Percentiles rank a stretch among this genome's conserved stretches.
phyloP scores from a whole-genome alignment of 2,329 filamentous ascomycete genomes.

The Camptophora hylomeconis region DNA sequence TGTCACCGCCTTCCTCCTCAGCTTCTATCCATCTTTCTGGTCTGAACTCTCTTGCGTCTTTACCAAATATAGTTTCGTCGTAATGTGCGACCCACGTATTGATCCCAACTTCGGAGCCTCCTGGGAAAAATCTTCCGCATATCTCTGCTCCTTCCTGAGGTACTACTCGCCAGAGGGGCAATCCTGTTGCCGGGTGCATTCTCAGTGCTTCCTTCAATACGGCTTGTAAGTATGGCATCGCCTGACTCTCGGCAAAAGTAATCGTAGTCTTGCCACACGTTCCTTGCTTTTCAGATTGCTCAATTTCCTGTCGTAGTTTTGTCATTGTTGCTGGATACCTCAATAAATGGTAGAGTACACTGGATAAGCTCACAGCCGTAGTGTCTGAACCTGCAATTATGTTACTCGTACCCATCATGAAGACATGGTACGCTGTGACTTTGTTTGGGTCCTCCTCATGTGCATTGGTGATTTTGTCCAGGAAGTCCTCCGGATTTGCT shows the following conservation, averaged over 20 bases:
- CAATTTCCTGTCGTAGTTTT: conserved; percentile 14
- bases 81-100: conserved; percentile 34
- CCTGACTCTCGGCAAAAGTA: conserved; percentile 51
- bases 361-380: conserved; percentile 38
- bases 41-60: conserved; percentile 28
- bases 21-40: conserved; percentile 35
- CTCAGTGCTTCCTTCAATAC: conserved; percentile 42
- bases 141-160: conserved; percentile 33
- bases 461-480: conserved; percentile 30
- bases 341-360: conserved; percentile 62
- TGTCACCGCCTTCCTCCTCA: conserved; percentile 20
- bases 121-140: conserved; percentile 28
- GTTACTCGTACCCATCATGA: conserved; percentile 23
- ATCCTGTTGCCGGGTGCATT: conserved; percentile 35
- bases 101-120: conserved; percentile 30
- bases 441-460: conserved; percentile 30
- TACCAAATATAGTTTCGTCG: conserved; percentile 34
- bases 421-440: conserved; percentile 27
- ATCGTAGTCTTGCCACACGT: conserved; percentile 21
- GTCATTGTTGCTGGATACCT: conserved; percentile 38
- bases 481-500: conserved; percentile 24
- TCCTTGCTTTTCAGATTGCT: conserved; percentile 15
- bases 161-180: conserved; percentile 38
- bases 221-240: conserved; percentile 49
- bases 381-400: conserved; percentile 16